These are phyloP conservation scores for Psilocybe cyanescens DNA, from an alignment of 768 basidiomycete species.

Conservation along the genomic window DNA sequence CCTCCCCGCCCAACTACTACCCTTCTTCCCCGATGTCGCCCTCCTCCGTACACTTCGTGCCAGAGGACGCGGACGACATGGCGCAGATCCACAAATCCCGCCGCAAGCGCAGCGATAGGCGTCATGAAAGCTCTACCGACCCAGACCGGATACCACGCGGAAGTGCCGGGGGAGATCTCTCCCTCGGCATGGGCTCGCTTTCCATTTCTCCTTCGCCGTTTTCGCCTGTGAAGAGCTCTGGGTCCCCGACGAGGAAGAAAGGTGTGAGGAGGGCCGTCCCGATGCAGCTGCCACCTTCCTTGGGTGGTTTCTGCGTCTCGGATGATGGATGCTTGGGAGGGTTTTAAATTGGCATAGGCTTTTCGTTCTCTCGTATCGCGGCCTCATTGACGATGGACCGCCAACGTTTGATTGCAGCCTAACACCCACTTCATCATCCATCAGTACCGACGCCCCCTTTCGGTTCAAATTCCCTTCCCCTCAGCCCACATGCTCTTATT, in stretches of 20 bases:
- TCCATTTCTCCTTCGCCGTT: conserved; percentile 11
- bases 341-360: conserved; percentile 29
- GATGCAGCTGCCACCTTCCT: not conserved
- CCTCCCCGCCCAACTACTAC: conserved; percentile 19
- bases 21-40: not conserved
- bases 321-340: conserved; percentile 49
- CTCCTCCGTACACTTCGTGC: not conserved
- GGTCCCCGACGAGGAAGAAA: conserved; percentile 17
- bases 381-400: no score
- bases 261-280: conserved; percentile 21
- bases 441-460: no score
- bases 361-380: no score
- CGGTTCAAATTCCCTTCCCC: no score
- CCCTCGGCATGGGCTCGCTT: conserved; percentile 15
- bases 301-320: conserved; percentile 25
- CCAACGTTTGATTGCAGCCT: no score
- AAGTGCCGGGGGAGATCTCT: conserved; percentile 13
- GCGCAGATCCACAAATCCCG: conserved; percentile 22
- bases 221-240: conserved; percentile 2
- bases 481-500: no score
- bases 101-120: conserved; percentile 31
- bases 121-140: conserved; percentile 37
- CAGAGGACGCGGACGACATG: conserved; percentile 7
- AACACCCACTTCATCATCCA: no score
- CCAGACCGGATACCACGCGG: conserved; percentile 43